phyloP scores from a whole-genome alignment of 176 grass and related monocot genomes.

The Aegilops longissima region DNA sequence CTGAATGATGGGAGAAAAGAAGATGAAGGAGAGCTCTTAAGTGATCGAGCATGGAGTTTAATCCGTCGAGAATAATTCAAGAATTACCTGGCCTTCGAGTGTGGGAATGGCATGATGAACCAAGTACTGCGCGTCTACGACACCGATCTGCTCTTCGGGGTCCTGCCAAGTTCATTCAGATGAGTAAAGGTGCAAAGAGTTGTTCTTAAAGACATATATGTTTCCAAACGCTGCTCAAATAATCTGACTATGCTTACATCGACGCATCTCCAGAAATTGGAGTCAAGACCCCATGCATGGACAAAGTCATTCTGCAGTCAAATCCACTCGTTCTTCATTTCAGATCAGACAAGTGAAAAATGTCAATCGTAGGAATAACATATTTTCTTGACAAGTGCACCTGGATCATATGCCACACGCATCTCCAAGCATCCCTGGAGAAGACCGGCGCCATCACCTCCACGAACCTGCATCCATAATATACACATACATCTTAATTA shows the following conservation, averaged over 20 bases:
- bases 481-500: not conserved
- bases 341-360: not conserved
- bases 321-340: not conserved
- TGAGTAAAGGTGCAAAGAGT: not conserved
- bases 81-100: slow-evolving; percentile 1
- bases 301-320: slow-evolving; percentile 80
- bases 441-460: slow-evolving; percentile 93
- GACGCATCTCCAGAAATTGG: slow-evolving; percentile 64
- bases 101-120: slow-evolving; percentile 12
- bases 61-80: not conserved
- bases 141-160: slow-evolving; percentile 18
- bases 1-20: too few species aligned
- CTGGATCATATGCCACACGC: slow-evolving; percentile 99
- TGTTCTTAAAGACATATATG: not conserved
- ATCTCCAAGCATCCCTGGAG: slow-evolving; percentile 82
- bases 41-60: not conserved
- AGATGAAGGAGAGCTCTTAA: not conserved
- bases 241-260: slow-evolving; percentile 49
- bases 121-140: slow-evolving; percentile 10
- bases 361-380: not conserved
- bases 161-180: not conserved
- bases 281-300: slow-evolving; percentile 94
- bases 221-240: not conserved
- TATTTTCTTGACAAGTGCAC: slow-evolving; percentile 21
- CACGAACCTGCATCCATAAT: slow-evolving; percentile 53